Evolutionary conservation across 208 protist genomes (phyloP).

Genomic region (Acanthamoeba castellanii): DNA sequence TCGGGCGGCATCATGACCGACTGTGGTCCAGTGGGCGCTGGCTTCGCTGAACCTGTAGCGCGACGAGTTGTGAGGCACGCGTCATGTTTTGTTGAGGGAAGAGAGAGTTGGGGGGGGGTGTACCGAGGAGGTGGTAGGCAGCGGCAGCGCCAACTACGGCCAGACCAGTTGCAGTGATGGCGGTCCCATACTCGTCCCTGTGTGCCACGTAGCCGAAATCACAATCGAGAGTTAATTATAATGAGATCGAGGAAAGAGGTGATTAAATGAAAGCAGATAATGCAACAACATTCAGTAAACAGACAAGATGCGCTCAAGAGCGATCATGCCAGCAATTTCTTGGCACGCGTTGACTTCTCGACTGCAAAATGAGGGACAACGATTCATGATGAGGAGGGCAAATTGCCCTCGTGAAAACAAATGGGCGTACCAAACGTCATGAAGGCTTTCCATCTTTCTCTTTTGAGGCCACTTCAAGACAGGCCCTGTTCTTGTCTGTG

Average conservation of each 20-base stretch:
- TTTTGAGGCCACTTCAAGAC: neutral
- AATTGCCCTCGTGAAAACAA: too few relatives aligned
- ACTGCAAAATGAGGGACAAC: too few relatives aligned
- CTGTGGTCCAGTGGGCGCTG: neutral
- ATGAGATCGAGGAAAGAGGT: too few relatives aligned
- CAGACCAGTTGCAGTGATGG: neutral
- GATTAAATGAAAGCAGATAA: too few relatives aligned
- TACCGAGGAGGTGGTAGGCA: constrained; percentile 1
- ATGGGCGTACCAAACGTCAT: neutral
- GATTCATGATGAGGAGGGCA: too few relatives aligned
- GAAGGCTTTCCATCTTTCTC: neutral
- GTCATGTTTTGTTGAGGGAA: too few relatives aligned
- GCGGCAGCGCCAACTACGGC: constrained; percentile 9
- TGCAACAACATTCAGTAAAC: too few relatives aligned
- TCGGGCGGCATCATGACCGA: neutral
- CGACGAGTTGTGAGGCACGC: too few relatives aligned
- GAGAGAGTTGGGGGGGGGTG: neutral
- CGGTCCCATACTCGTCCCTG: neutral
- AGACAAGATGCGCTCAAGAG: too few relatives aligned
- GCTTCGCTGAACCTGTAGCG: neutral
- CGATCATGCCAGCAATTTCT: too few relatives aligned
- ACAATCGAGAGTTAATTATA: neutral
- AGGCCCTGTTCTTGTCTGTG: too few relatives aligned
- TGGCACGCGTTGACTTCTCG: too few relatives aligned
- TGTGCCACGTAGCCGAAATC: neutral